A percentile compares a stretch with the other conserved stretches of the same genome.
Evolutionary conservation across 768 basidiomycete genomes (phyloP).

Genomic region (Kwoniella dejecticola): DNA sequence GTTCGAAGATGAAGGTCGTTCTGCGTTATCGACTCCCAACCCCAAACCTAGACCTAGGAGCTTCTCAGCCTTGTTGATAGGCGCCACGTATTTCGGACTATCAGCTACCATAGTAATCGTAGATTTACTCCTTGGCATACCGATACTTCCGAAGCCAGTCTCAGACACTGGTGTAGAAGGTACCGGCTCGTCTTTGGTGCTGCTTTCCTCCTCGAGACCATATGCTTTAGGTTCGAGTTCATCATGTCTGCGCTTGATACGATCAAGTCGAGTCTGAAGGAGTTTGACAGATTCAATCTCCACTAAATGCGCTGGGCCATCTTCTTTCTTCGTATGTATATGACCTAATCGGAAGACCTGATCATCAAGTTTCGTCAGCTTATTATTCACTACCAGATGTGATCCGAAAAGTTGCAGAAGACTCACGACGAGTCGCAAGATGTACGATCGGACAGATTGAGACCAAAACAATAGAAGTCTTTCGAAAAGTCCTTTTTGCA

Average conservation of each 20-base stretch:
- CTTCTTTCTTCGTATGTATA: slow-evolving; percentile 48
- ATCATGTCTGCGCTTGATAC: slow-evolving; percentile 57
- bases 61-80: slow-evolving; percentile 45
- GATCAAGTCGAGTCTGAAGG: slow-evolving; percentile 57
- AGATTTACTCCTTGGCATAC: slow-evolving; percentile 41
- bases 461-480: slow-evolving; percentile 58
- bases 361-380: slow-evolving; percentile 7
- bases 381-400: background rate
- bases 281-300: slow-evolving; percentile 54
- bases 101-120: slow-evolving; percentile 55
- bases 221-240: slow-evolving; percentile 56
- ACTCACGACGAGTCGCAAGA: slow-evolving; percentile 57
- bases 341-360: slow-evolving; percentile 57
- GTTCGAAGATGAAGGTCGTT: slow-evolving; percentile 10
- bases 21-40: slow-evolving; percentile 1
- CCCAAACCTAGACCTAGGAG: slow-evolving; percentile 46
- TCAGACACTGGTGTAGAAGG: slow-evolving; percentile 27
- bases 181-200: slow-evolving; percentile 5
- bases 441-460: slow-evolving; percentile 53
- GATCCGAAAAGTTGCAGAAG: background rate
- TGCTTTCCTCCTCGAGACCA: slow-evolving; percentile 10
- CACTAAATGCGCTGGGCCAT: slow-evolving; percentile 43
- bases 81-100: slow-evolving; percentile 26
- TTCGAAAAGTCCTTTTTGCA: slow-evolving; percentile 56
- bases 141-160: slow-evolving; percentile 11